Evolutionary conservation across 345 rosid species (phyloP).

Genomic region (Eucalyptus decipiens): DNA sequence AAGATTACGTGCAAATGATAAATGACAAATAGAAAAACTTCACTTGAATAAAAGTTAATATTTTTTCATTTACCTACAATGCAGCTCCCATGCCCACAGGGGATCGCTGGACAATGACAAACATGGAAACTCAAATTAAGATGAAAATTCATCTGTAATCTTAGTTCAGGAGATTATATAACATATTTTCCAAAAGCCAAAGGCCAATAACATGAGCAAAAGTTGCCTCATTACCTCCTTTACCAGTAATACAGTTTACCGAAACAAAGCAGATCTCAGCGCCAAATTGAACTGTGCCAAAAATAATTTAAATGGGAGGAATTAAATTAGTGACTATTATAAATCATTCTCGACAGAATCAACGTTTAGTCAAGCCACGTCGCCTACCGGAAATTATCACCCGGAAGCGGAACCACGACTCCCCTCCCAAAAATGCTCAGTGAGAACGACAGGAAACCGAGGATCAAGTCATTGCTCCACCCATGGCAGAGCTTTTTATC

Average conservation of each 20-base stretch:
- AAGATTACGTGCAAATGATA: neutral
- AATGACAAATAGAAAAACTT: neutral
- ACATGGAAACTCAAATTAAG: neutral
- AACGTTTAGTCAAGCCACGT: neutral
- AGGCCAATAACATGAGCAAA: neutral
- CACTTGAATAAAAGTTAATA: neutral
- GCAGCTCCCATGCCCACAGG: neutral
- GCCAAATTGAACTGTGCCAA: neutral
- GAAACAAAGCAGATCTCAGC: neutral
- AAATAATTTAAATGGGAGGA: neutral
- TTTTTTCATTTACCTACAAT: neutral
- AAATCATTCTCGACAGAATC: neutral
- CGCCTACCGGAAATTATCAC: neutral
- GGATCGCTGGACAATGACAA: neutral
- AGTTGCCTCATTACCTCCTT: neutral
- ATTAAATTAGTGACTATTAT: neutral
- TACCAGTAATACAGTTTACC: neutral
- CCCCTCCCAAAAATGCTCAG: neutral
- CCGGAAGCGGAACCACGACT: neutral
- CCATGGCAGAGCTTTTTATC: neutral
- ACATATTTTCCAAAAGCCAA: neutral
- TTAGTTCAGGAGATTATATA: neutral
- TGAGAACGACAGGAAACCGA: neutral
- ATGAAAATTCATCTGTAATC: neutral
- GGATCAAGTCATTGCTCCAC: neutral